Conservation (phyloP, 1,284 basidiomycete genomes). For the Xerocomus nothofagi region DNA sequence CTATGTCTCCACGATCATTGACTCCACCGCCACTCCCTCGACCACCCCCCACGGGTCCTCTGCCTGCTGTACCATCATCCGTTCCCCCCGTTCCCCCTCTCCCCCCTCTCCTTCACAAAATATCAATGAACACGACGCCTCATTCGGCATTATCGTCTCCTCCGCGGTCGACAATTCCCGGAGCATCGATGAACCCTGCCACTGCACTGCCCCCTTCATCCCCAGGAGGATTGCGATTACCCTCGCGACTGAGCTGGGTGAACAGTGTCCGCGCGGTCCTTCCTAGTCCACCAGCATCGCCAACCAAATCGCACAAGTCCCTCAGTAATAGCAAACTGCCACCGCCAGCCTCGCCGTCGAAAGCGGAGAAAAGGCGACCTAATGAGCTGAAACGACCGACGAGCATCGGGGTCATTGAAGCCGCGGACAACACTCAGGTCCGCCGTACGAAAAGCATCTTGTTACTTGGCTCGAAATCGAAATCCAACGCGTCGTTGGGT, state of each 20-base stretch:
- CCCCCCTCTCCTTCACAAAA: conserved; percentile 20
- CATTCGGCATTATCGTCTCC: conserved; percentile 4
- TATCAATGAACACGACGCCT: conserved; percentile 10
- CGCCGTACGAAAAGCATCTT: conserved; percentile 36
- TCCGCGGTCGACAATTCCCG: conserved; percentile 10
- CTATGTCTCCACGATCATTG: conserved; percentile 27
- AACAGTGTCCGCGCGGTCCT: conserved; percentile 29
- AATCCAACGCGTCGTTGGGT: conserved; percentile 27
- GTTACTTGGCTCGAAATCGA: conserved; percentile 32
- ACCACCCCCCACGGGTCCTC: conserved; percentile 32
- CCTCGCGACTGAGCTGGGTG: conserved; percentile 35
- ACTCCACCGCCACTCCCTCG: conserved; percentile 27
- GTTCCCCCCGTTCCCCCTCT: conserved; percentile 32
- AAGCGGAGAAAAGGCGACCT: conserved; percentile 8
- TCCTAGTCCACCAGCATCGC: conserved; percentile 35
- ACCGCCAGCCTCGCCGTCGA: conserved; percentile 12
- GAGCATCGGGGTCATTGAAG: conserved; percentile 35
- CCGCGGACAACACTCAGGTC: conserved; percentile 26
- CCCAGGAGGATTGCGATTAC: conserved; percentile 32
- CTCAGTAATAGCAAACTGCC: conserved; percentile 8
- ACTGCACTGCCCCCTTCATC: conserved; percentile 27
- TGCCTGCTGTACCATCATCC: conserved; percentile 30
- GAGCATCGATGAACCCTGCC: conserved; percentile 6
- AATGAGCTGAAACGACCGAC: conserved; percentile 22
- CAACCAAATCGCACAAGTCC: conserved; percentile 18